Evolutionary conservation across 495 filamentous ascomycete species (phyloP).

Genomic region (Aspergillus ellipticus): DNA sequence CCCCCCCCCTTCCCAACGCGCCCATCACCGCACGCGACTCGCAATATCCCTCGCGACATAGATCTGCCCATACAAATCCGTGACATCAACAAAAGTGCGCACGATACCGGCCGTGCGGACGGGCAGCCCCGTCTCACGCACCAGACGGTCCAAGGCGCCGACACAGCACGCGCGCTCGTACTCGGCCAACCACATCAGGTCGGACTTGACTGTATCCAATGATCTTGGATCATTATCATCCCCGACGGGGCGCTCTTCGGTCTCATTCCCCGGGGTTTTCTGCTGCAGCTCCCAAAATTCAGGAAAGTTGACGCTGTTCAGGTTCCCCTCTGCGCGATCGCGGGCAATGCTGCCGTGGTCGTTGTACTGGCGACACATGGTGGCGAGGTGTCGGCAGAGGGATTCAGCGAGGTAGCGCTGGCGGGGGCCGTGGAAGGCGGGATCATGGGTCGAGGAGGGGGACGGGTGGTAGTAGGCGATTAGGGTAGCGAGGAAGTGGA

Average conservation of each 20-base stretch:
- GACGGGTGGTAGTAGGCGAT: too few relatives aligned
- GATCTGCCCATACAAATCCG: conserved; percentile 39
- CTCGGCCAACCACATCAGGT: conserved; percentile 24
- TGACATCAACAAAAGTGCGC: conserved; percentile 36
- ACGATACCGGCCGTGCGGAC: conserved; percentile 17
- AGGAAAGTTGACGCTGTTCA: conserved; percentile 39
- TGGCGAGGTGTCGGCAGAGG: conserved; percentile 27
- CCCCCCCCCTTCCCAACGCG: too few relatives aligned
- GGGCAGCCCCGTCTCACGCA: background rate
- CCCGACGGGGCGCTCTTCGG: background rate
- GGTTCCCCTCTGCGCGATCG: conserved; percentile 32
- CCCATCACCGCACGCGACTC: too few relatives aligned
- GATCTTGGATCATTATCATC: too few relatives aligned
- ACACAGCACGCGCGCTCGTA: conserved; percentile 24
- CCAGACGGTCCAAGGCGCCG: conserved; percentile 12
- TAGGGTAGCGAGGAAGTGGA: conserved; percentile 32
- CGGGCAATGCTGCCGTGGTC: conserved; percentile 32
- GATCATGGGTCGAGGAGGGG: conserved; percentile 1
- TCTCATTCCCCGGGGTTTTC: conserved; percentile 20
- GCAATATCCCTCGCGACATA: conserved; percentile 34
- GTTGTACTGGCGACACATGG: conserved; percentile 39
- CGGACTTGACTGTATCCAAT: too few relatives aligned
- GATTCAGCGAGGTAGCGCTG: conserved; percentile 29
- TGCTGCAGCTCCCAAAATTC: too few relatives aligned
- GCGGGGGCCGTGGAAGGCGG: conserved; percentile 10